A percentile compares a stretch with the other conserved stretches of the same genome.
phyloP scores from a whole-genome alignment of 106 monocot species.

The Dendrobium officinale region DNA sequence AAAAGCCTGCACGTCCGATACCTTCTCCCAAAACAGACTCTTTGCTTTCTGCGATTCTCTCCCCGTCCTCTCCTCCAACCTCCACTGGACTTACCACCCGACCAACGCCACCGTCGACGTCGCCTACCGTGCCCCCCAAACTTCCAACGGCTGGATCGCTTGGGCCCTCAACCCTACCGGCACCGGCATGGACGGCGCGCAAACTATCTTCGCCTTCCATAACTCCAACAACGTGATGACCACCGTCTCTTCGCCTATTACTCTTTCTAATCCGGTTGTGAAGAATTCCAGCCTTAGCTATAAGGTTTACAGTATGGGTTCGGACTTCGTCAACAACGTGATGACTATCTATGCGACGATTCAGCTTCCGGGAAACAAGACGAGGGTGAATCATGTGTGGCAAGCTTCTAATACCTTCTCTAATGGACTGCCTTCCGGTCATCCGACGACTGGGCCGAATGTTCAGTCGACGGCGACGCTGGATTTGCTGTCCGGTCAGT shows the following conservation, averaged over 20 bases:
- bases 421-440: constrained; percentile 3
- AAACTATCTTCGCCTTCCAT: constrained; percentile 53
- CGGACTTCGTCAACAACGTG: constrained; percentile 21
- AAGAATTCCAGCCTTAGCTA: constrained; percentile 17
- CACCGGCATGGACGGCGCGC: constrained; percentile 47
- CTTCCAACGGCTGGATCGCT: constrained; percentile 48
- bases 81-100: constrained; percentile 76
- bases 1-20: constrained; percentile 17
- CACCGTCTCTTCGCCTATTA: constrained; percentile 25
- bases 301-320: constrained; percentile 12
- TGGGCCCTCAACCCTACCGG: constrained; percentile 67
- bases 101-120: constrained; percentile 40
- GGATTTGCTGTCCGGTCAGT: constrained; percentile 37
- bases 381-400: constrained; percentile 32
- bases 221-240: constrained; percentile 9
- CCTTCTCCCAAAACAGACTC: constrained; percentile 26
- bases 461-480: constrained; percentile 8
- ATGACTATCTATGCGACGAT: constrained; percentile 43
- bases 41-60: constrained; percentile 40
- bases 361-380: constrained; percentile 24
- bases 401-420: constrained; percentile 18
- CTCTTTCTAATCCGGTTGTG: constrained; percentile 3
- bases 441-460: constrained; percentile 2
- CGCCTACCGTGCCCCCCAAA: constrained; percentile 58
- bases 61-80: constrained; percentile 25